A percentile compares a stretch with the other conserved stretches of the same genome.
These are phyloP conservation scores for Claviceps cyperi DNA, from an alignment of 2,329 filamentous ascomycete species.

Conservation along the genomic window DNA sequence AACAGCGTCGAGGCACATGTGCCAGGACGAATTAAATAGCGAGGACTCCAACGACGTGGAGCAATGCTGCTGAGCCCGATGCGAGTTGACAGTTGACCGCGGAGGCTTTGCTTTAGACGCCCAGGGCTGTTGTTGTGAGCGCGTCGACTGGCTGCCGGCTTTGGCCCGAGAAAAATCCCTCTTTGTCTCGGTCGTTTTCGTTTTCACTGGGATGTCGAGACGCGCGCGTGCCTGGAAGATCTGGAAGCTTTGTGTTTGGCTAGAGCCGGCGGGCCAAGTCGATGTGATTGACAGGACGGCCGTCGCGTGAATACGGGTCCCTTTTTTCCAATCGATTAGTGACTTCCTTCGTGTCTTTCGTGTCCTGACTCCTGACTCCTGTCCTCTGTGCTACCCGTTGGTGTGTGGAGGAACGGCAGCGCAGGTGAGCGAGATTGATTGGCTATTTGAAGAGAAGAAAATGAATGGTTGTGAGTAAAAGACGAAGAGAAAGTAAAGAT, in stretches of 20 bases:
- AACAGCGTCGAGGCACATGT: not conserved
- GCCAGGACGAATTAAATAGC: not conserved
- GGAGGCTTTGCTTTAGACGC: not conserved
- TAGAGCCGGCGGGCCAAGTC: conserved; percentile 7
- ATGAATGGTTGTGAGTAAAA: conserved; percentile 17
- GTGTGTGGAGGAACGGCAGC: conserved; percentile 19
- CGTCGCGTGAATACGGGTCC: conserved; percentile 1
- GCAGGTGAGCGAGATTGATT: conserved; percentile 27
- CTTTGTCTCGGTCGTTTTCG: not conserved
- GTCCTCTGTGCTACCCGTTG: conserved; percentile 16
- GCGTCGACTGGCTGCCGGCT: conserved; percentile 3
- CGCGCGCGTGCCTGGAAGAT: conserved; percentile 8
- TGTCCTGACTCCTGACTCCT: too few relatives aligned
- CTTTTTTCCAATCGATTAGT: conserved; percentile 8
- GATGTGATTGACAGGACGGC: conserved; percentile 10
- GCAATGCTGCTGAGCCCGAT: not conserved
- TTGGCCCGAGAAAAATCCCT: not conserved
- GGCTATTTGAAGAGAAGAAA: conserved; percentile 26
- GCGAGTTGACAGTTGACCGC: not conserved
- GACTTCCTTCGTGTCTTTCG: not conserved
- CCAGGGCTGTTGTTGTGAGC: conserved; percentile 1
- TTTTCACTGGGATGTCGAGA: conserved; percentile 7
- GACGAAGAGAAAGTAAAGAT: conserved; percentile 32
- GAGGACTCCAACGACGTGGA: not conserved
- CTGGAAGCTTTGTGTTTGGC: conserved; percentile 11